A percentile compares a stretch with the other conserved stretches of the same genome.
phyloP scores from a whole-genome alignment of 208 protist genomes.

The Trichomonas vaginalis region DNA sequence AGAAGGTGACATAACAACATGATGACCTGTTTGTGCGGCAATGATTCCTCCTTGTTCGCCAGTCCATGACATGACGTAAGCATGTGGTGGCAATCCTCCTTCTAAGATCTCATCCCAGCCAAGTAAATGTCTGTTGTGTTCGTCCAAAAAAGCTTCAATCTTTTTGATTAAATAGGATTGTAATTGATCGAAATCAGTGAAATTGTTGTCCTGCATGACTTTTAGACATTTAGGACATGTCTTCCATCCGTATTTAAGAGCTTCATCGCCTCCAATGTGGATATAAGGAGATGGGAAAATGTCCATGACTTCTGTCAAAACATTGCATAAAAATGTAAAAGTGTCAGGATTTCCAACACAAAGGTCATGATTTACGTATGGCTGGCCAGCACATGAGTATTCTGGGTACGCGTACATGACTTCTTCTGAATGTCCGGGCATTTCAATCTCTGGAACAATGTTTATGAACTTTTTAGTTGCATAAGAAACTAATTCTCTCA shows the following conservation, averaged over 20 bases:
- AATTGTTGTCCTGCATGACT: not conserved
- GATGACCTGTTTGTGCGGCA: not conserved
- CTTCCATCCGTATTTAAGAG: not conserved
- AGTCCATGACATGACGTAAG: not conserved
- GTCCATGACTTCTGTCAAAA: not conserved
- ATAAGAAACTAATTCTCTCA: not conserved
- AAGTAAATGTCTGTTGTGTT: not conserved
- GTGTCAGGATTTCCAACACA: not conserved
- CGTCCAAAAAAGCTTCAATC: not conserved
- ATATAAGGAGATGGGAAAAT: not conserved
- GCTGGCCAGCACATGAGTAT: not conserved
- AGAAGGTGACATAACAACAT: not conserved
- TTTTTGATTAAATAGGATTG: not conserved
- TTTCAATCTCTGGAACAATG: not conserved
- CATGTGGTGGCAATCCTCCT: not conserved
- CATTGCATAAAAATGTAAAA: not conserved
- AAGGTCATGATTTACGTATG: not conserved
- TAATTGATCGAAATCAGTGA: not conserved
- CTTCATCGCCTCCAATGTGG: not conserved
- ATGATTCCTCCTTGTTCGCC: not conserved
- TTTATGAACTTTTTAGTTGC: not conserved
- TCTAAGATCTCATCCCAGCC: constrained; percentile 12
- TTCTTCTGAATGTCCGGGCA: not conserved
- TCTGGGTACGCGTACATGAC: not conserved
- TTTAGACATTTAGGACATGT: not conserved